These are phyloP conservation scores for Mycena amicta DNA, from an alignment of 768 basidiomycete species.

Conservation along the genomic window DNA sequence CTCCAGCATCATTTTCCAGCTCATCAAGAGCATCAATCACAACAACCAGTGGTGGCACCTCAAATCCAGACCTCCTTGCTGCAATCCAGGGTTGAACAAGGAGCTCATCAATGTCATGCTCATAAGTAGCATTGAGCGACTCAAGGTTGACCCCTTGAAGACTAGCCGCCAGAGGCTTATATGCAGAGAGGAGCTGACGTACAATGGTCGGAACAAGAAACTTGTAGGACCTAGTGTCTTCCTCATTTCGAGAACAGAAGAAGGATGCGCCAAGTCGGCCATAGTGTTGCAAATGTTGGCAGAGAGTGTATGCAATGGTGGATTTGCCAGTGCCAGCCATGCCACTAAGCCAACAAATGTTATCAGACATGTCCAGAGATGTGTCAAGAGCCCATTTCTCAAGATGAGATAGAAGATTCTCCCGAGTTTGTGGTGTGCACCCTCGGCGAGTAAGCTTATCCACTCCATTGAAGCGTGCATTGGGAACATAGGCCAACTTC, in stretches of 20 bases:
- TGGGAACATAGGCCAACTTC: conserved; percentile 1
- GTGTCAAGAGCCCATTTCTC: no score
- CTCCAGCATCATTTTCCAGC: conserved; percentile 17
- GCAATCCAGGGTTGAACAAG: no score
- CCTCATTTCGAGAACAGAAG: conserved; percentile 16
- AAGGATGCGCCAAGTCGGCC: not conserved
- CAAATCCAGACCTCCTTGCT: no score
- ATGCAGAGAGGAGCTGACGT: not conserved
- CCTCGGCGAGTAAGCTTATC: no score
- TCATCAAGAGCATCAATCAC: conserved; percentile 32
- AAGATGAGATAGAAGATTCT: no score
- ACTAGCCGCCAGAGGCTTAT: not conserved
- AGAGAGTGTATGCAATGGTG: conserved; percentile 21
- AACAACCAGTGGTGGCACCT: conserved; percentile 17
- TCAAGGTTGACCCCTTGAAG: not conserved
- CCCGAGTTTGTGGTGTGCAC: no score
- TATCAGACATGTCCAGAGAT: no score
- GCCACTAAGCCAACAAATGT: conserved; percentile 28
- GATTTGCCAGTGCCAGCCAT: conserved; percentile 27
- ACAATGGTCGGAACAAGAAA: conserved; percentile 7
- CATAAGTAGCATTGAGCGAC: not conserved
- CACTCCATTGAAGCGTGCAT: not conserved
- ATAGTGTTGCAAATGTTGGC: not conserved
- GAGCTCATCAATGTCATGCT: conserved; percentile 1
- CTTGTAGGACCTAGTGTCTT: not conserved